Evolutionary conservation across 768 basidiomycete species (phyloP), one percentile per base, ranked within the genome.

Genomic region (Amanita polypyramis): DNA sequence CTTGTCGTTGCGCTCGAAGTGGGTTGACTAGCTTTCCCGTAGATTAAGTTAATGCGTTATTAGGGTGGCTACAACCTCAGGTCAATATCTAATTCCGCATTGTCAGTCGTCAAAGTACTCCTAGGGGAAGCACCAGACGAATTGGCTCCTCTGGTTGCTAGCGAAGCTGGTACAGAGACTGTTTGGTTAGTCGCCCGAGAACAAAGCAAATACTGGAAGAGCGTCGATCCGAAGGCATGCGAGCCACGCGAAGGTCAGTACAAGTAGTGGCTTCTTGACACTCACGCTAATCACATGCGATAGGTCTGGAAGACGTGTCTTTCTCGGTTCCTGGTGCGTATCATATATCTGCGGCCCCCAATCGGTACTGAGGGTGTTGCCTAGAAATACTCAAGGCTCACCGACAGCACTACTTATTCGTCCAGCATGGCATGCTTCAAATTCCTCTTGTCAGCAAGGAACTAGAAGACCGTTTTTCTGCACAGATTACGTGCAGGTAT

Each of bases 31-130:
- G 1, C 19, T 11, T 43, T 41, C 14, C 15, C n/a, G 25, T 45
- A 51, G 34, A 39, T 39, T 47, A 25, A 43, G 47, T 15, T 20
- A 15, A 47, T 17, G 34, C 17, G 38, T n/a, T 43, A 25, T 3
- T 37, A 98, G 94, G 96, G 96, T 8, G 96, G 96, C 1, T 99
- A 99, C 65, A 92, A 93, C 56, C 74, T 97, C 21, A 76, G 88
- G 12, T 84, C 96, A 2, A 89, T 94, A 54, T 85, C 93, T 15
- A 72, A 70, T 12, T 97, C 93, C 17, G 86, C 92, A 0, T 62
- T 93, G 30, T 94, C 92, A 1, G 95, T 97, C 25, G 79, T 86
- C 5, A 73, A 76, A 50, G 75, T 91, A n/a, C 66, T 98, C n/a
- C 75, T 97, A 6, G 96, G 96, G 2, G 86, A 93, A 54, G 73